These are phyloP conservation scores for Ormosia emarginata DNA, from an alignment of 306 rosid species.

Conservation along the genomic window DNA sequence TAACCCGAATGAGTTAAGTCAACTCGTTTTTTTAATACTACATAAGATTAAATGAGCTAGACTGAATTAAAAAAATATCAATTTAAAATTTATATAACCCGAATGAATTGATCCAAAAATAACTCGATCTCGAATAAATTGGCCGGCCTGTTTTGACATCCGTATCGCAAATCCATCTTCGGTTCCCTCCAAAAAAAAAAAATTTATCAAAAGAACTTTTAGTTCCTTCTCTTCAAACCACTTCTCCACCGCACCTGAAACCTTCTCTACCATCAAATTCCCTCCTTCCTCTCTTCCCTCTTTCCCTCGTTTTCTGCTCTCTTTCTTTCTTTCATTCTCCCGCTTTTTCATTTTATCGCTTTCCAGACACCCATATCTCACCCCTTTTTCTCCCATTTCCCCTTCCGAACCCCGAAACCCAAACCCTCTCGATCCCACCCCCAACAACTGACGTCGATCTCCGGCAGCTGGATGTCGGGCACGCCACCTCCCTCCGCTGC, in stretches of 20 bases:
- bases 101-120: too few species aligned
- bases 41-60: too few species aligned
- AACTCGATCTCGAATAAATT: too few species aligned
- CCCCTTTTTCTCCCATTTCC: slow-evolving; percentile 7
- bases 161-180: too few species aligned
- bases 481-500: slow-evolving; percentile 36
- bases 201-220: neutral
- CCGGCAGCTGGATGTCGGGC: slow-evolving; percentile 58
- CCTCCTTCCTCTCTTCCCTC: slow-evolving; percentile 50
- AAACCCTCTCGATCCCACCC: neutral
- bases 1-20: too few species aligned
- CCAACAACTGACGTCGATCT: slow-evolving; percentile 33
- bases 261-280: slow-evolving; percentile 91
- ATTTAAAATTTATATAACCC: too few species aligned
- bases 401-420: neutral
- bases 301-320: slow-evolving; percentile 84
- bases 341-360: slow-evolving; percentile 57
- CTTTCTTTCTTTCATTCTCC: slow-evolving; percentile 55
- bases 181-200: too few species aligned
- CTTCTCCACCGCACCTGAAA: too few species aligned
- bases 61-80: too few species aligned
- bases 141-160: too few species aligned
- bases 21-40: too few species aligned
- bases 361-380: slow-evolving; percentile 59
- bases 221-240: slow-evolving; percentile 61